Base-by-base conservation (phyloP, 2,329 filamentous ascomycete genomes). In the Epichloe brachyelytri region DNA sequence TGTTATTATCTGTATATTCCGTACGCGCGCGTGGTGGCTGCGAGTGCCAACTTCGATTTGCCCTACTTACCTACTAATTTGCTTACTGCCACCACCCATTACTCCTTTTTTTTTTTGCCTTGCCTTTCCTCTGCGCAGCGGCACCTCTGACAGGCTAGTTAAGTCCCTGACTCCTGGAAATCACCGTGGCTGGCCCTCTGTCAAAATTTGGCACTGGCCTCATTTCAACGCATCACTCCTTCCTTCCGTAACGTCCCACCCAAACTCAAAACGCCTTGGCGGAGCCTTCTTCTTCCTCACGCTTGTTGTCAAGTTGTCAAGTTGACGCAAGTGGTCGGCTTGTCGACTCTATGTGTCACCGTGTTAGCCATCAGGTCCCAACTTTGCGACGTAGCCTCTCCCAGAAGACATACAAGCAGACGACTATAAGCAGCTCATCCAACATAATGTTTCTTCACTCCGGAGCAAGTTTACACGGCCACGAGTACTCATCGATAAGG, bases 381-480 rank as follows among this genome's bases (percentile, higher is more conserved):
- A 17, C 15, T 14, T 37, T 26, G 40, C 41, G 30, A 37, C 30
- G 15, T 26, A 41, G 46, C 30, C 38, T 37, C 39, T 49, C 17
- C 39, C n/a, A 20, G 37, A 41, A 11, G 3, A 19, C 8, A 8
- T 19, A 17, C 11, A 19, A 20, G 34, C 39, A 38, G 19, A 44
- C 36, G 40, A 30, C 17, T 20, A 22, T 19, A 7, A 43, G 34
- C 20, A 43, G 37, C 30, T 33, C 20, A 20, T 14, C 17, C 45
- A 30, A 30, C 50, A 48, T 37, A 22, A 81, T 82, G 78, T 78
- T 81, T 60, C 66, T 81, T 36, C 78, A 81, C 59, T 71, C 76
- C 17, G 78, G 76, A 44, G 78, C 78, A 47, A 75, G 77, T 64
- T 68, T 81, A 19, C 77, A 81, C 60, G 78, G 77, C 62, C 78